Base-by-base conservation (phyloP, 768 basidiomycete species). In the Lactifluus echinatus region DNA sequence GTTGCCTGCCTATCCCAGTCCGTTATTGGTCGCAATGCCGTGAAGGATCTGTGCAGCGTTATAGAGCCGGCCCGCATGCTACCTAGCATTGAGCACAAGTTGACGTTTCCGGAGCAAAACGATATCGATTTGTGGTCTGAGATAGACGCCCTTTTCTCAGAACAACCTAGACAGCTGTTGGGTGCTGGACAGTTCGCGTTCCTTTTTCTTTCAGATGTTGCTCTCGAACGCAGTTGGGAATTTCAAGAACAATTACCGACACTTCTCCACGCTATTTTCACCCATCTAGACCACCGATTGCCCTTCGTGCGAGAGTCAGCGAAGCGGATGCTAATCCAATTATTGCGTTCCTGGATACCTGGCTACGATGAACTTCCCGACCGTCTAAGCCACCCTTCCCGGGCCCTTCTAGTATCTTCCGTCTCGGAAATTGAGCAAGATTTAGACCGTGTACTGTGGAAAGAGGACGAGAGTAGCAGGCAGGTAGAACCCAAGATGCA, bases 151-250 rank as follows among this genome's bases (percentile, higher is more conserved):
- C 67, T 91, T 37, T 93, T 89, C 67, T 81, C 79, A 1, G 83
- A 83, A 56, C 80, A 85, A 60, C 85, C 88, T 11, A 74, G 84
- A 31, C 72, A 87, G 46, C 74, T 81, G 2, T 74, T 95, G 49
- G 88, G 89, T 15, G 82, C 89, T 0, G 90, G 89, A 14, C 93
- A 95, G 66, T 89, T 89, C 66, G 92, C 93, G 1, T 81, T 93
- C 72, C 75, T 95, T 8, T 93, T 93, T 66, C 71, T 94, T 26
- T 79, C 83, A 2, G 89, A 93, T 60, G 78, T 87, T 33, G 81
- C 87, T 0, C 70, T 91, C 28, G 84, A 87, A 61, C 80, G 85
- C 29, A 82, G 80, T 62, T 90, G 89, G 87, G 86, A 87, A 55
- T 72, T 85, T 62, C 76, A 81, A 51, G 73, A 76, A 10, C 80